Evolutionary conservation across 2,329 filamentous ascomycete species (phyloP), one percentile per base, ranked within the genome.

Genomic region (Ophiocordyceps robertsii): DNA sequence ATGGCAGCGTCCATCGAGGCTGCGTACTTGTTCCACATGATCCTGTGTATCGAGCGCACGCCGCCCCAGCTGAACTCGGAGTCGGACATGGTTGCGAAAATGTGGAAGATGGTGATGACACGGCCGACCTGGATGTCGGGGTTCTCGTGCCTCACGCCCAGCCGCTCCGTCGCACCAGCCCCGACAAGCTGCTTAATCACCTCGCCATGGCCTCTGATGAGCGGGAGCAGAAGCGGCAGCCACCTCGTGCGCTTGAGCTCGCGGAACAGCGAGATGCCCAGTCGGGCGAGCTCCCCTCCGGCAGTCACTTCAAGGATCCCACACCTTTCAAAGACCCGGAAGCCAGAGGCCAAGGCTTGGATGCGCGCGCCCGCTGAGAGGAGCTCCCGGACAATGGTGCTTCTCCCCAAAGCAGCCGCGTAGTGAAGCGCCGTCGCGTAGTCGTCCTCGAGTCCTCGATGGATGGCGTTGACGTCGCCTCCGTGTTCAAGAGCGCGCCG

Each of bases 191-290:
- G 29, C 10, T 13, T 11, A 8, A 38, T 14, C 13, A 42, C 32
- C 6, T 11, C 8, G 8, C 10, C 5, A 11, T 42, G 17, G n/a
- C 29, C 10, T 38, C 19, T 16, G 3, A 42, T 7, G 14, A 42
- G 19, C 13, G 40, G 40, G 12, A 38, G n/a, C 7, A 42, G 36
- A n/a, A 42, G 40, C 10, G 40, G 40, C 11, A 38, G 14, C 40
- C 40, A 42, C 3, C 6, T 14, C 2, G 12, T 21, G 2, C 8
- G 13, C 7, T n/a, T 27, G 6, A 38, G 21, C 12, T 38, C 36
- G 24, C 24, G 24, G 9, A 7, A 27, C 2, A 27, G 24, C 6
- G 24, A 27, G 9, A 27, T 6, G 6, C 24, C 24, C 3, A 7
- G 6, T 6, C 7, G 24, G 24, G 24, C 6, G 24, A 27, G 24